phyloP scores from a whole-genome alignment of 164 flowering plant genomes.

The Santalum album region DNA sequence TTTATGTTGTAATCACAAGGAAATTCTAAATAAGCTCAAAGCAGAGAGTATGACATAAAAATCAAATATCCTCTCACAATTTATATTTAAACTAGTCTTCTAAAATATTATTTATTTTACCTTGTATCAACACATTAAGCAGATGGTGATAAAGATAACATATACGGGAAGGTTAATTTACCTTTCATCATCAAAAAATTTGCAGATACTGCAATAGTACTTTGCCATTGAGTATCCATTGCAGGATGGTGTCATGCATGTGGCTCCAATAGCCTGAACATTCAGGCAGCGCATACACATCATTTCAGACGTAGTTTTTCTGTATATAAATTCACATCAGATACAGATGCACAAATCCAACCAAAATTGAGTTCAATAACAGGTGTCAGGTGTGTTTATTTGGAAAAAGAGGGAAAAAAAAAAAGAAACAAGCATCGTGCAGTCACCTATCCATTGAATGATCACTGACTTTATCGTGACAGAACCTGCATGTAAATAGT shows the following conservation, averaged over 20 bases:
- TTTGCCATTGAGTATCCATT: conserved; percentile 73
- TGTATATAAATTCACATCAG: conserved; percentile 19
- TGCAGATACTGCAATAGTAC: conserved; percentile 81
- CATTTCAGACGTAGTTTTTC: conserved; percentile 88
- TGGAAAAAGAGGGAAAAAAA: no score
- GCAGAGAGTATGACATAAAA: no score
- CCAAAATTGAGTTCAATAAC: not conserved
- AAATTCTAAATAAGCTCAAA: no score
- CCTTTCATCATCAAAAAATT: conserved; percentile 98
- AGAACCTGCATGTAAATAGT: conserved; percentile 77
- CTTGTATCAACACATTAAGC: no score
- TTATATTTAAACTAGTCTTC: no score
- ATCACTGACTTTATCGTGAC: conserved; percentile 92
- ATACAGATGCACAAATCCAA: not conserved
- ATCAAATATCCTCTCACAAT: no score
- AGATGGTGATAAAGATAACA: not conserved
- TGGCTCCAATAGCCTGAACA: conserved; percentile 77
- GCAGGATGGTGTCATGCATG: conserved; percentile 79
- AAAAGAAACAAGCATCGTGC: not conserved
- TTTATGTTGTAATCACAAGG: no score
- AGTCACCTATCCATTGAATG: conserved; percentile 89
- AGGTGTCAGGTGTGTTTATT: conserved; percentile 1
- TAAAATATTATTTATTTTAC: no score
- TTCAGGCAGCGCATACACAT: conserved; percentile 91
- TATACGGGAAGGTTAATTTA: conserved; percentile 9